Evolutionary conservation across 2,329 filamentous ascomycete species (phyloP).

Genomic region (Diaporthe nobilis): DNA sequence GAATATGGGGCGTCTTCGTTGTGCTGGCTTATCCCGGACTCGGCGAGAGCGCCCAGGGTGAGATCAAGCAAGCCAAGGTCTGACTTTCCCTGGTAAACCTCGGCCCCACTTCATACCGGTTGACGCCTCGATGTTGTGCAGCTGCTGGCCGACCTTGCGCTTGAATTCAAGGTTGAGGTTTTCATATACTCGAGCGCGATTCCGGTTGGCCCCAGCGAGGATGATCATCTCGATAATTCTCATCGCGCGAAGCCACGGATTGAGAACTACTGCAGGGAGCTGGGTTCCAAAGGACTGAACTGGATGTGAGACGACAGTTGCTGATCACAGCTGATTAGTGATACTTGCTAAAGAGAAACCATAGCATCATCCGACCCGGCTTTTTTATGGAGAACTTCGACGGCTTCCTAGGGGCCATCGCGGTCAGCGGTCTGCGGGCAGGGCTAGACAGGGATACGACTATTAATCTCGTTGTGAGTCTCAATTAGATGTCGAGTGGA

Average conservation of each 20-base stretch:
- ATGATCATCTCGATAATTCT: background rate
- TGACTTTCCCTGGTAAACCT: accelerated
- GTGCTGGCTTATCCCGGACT: constrained; percentile 14
- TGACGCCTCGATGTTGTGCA: background rate
- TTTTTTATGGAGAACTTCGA: constrained; percentile 26
- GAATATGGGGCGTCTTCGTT: constrained; percentile 13
- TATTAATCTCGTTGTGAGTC: background rate
- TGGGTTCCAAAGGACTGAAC: background rate
- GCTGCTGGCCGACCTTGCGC: background rate
- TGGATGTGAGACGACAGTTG: background rate
- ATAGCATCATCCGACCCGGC: constrained; percentile 3
- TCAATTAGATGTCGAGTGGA: too few species aligned
- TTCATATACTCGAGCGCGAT: background rate
- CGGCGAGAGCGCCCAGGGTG: background rate
- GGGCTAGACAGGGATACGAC: background rate
- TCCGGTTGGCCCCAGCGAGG: background rate
- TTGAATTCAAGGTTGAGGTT: background rate
- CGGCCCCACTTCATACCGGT: too few species aligned
- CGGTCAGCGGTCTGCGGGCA: background rate
- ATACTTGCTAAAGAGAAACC: background rate
- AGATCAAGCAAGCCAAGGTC: constrained; percentile 10
- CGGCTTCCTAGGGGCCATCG: background rate
- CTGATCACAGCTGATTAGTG: too few species aligned
- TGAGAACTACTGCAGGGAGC: background rate
- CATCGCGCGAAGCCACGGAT: background rate